Evolutionary conservation across 1,284 basidiomycete genomes (phyloP), one percentile per base, ranked within the genome.

Genomic region (Leccinum subfulvum): DNA sequence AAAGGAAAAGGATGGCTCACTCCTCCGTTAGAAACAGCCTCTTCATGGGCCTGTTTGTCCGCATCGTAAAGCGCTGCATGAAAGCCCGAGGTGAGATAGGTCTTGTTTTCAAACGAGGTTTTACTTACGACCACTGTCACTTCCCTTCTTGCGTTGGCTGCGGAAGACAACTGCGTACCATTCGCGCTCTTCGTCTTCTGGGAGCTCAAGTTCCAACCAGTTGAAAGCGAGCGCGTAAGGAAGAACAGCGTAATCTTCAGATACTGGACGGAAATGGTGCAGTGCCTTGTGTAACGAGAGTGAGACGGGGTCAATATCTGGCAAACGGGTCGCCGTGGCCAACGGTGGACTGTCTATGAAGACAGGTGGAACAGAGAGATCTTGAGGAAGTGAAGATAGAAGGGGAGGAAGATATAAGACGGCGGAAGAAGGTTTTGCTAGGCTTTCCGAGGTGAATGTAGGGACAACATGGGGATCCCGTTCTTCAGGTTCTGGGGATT

Each of bases 91-190:
- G 47, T 70, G 60, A 67, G 66, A 59, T 3, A 65, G 37, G 37
- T 13, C 26, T 65, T 33, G 4, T 41, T 65, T 28, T 53, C 63
- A 59, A 18, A 16, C 39, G 55, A 1, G 39, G n/a, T 14, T 28
- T 21, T 33, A 82, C 88, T 76, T 69, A 92, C 90, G 79, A 66
- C 78, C 80, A 26, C 84, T 83, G 65, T 92, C 85, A 68, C 88
- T 90, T 21, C 85, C 89, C 7, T 80, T 76, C 68, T 86, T 88
- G 39, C 95, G 82, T 67, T 84, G 85, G 64, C 90, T 93, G n/a
- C 92, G 82, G 76, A 97, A 97, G 10, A 87, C 92, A 21, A 97
- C 95, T 63, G 88, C 89, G 73, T 95, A 97, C 92, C 93, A 95
- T 67, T 95, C 92, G 58, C 91, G 79, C 67, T 91, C 89, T 51